Evolutionary conservation across 139 green algal genomes (phyloP).

Genomic region (Chlorella sp.): DNA sequence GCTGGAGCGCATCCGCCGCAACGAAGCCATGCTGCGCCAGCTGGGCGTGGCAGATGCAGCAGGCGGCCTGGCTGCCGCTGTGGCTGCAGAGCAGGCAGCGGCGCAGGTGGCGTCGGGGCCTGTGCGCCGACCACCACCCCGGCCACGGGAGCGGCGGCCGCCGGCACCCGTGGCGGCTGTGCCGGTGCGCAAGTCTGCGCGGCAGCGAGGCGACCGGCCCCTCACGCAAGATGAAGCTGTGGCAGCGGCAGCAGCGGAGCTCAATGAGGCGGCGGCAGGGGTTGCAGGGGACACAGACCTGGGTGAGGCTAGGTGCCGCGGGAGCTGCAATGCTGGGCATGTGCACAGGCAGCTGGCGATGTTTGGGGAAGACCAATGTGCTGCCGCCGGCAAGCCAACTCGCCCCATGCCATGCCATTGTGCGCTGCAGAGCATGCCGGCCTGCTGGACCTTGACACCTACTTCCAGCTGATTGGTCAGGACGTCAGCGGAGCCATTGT

Average conservation of each 20-base stretch:
- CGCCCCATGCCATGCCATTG: too few species aligned
- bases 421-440: background rate
- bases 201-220: slow-evolving; percentile 7
- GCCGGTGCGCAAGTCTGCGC: background rate
- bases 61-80: slow-evolving; percentile 1
- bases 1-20: slow-evolving; percentile 51
- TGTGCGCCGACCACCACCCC: background rate
- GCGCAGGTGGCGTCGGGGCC: background rate
- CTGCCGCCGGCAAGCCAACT: background rate
- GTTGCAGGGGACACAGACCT: background rate
- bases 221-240: background rate
- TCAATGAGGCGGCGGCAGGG: background rate
- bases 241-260: slow-evolving; percentile 11
- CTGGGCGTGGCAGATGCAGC: slow-evolving; percentile 46
- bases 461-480: slow-evolving; percentile 48
- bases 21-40: slow-evolving; percentile 51
- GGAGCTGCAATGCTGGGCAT: too few species aligned
- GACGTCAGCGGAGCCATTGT: slow-evolving; percentile 32
- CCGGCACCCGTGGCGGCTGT: background rate
- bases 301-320: background rate
- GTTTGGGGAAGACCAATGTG: too few species aligned
- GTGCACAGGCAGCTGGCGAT: too few species aligned
- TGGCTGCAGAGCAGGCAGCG: background rate
- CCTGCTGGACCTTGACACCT: slow-evolving; percentile 54
- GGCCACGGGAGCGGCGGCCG: background rate